These are phyloP conservation scores for Podosphaera aphanis DNA, from an alignment of 2,329 filamentous ascomycete species.

Conservation along the genomic window DNA sequence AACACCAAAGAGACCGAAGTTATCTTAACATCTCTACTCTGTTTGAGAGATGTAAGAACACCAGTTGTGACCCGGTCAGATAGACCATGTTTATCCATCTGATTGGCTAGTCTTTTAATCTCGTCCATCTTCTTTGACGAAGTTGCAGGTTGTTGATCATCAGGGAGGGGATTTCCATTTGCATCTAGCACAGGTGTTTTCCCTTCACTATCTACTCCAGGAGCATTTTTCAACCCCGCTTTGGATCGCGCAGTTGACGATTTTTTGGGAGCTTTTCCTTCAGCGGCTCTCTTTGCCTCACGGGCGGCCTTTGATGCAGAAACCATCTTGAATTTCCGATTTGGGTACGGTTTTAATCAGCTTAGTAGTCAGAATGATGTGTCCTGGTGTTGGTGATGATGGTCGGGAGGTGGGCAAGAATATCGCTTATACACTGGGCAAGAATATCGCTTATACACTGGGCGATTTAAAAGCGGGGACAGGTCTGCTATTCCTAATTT, in stretches of 20 bases:
- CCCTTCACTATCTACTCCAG: constrained; percentile 45
- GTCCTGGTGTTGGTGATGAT: constrained; percentile 1
- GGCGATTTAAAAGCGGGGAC: too few species aligned
- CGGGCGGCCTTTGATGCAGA: constrained; percentile 50
- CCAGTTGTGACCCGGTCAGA: constrained; percentile 96
- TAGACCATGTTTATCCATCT: constrained; percentile 89
- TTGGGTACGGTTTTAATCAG: neutral
- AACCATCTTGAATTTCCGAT: constrained; percentile 27
- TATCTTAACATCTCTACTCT: constrained; percentile 92
- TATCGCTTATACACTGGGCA: too few species aligned
- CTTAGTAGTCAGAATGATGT: constrained; percentile 2
- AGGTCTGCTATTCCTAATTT: too few species aligned
- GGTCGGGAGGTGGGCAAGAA: constrained; percentile 1
- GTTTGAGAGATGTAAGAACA: constrained; percentile 64
- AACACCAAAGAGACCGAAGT: constrained; percentile 83
- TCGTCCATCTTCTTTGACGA: constrained; percentile 50
- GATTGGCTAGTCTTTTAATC: constrained; percentile 68
- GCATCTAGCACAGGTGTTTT: constrained; percentile 35
- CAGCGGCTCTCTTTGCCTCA: constrained; percentile 45
- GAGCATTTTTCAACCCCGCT: constrained; percentile 41
- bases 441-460: too few species aligned
- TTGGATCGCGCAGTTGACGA: constrained; percentile 42
- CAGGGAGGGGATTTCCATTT: constrained; percentile 28
- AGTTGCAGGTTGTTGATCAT: constrained; percentile 42
- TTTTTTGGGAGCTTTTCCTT: constrained; percentile 59